Percentiles rank a stretch among this genome's conserved stretches.
These are phyloP conservation scores for Mycena albidolilacea DNA, from an alignment of 768 basidiomycete genomes.

Conservation along the genomic window DNA sequence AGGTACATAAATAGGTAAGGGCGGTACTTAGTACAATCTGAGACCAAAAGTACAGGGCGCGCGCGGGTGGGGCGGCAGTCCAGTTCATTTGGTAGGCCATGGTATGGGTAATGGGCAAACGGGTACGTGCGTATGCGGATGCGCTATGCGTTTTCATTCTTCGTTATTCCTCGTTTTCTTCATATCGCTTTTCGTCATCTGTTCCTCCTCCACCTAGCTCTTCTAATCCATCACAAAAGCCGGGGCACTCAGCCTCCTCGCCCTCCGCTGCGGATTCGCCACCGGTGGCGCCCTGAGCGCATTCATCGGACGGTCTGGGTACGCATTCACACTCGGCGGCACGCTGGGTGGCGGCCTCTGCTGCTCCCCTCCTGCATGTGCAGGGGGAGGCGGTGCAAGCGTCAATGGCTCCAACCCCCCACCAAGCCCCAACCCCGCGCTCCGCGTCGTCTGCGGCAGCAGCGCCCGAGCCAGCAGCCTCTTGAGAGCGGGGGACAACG, in stretches of 20 bases:
- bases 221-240: not conserved
- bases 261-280: conserved; percentile 3
- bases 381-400: not conserved
- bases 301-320: conserved; percentile 33
- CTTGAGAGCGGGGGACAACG: conserved; percentile 77
- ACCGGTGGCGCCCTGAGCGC: conserved; percentile 19
- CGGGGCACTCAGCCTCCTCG: conserved; percentile 36
- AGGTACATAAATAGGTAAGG: too few relatives aligned
- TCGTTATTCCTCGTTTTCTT: too few relatives aligned
- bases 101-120: too few relatives aligned
- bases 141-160: too few relatives aligned
- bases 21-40: too few relatives aligned
- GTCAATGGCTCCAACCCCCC: conserved; percentile 16
- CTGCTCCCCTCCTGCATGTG: not conserved
- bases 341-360: not conserved
- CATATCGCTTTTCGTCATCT: too few relatives aligned
- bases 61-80: too few relatives aligned
- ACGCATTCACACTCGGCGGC: conserved; percentile 20
- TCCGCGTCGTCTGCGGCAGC: conserved; percentile 72
- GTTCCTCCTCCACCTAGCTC: too few relatives aligned
- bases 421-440: not conserved
- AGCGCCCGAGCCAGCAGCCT: conserved; percentile 80
- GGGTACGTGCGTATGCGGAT: too few relatives aligned
- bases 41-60: too few relatives aligned
- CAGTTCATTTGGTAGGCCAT: too few relatives aligned